phyloP scores from a whole-genome alignment of 345 rosid genomes.

The Theobroma cacao region DNA sequence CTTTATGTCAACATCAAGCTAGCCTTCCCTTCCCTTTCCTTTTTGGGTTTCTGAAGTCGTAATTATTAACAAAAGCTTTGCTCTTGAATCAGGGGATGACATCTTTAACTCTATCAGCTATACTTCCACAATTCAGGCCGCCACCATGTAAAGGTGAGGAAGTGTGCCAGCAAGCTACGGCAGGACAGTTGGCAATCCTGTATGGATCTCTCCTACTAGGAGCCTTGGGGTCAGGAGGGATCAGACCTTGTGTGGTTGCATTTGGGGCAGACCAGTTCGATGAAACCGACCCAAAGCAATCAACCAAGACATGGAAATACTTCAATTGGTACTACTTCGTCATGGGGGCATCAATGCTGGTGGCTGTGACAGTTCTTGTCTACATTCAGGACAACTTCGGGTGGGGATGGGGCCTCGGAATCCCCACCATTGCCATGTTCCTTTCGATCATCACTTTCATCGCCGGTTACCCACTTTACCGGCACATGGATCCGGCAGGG shows the following conservation, averaged over 20 bases:
- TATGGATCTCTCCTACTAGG: conserved; percentile 64
- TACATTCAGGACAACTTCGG: conserved; percentile 64
- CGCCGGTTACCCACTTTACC: conserved; percentile 48
- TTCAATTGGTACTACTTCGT: conserved; percentile 75
- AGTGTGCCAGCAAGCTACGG: conserved; percentile 61
- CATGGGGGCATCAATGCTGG: conserved; percentile 55
- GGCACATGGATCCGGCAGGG: conserved; percentile 65
- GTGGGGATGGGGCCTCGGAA: conserved; percentile 71
- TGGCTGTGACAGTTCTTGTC: conserved; percentile 61
- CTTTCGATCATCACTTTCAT: conserved; percentile 37
- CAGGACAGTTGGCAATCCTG: conserved; percentile 56
- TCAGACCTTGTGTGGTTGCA: conserved; percentile 61
- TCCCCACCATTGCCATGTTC: conserved; percentile 56
- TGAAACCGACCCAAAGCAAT: conserved; percentile 45
- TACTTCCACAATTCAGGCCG: conserved; percentile 67
- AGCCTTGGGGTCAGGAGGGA: conserved; percentile 84
- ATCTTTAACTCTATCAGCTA: conserved; percentile 64
- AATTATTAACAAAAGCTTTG: neutral
- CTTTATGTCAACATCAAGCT: neutral
- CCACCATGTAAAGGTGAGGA: conserved; percentile 59
- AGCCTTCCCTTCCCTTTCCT: neutral
- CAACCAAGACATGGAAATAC: conserved; percentile 50
- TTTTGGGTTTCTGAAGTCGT: neutral
- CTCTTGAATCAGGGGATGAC: conserved; percentile 65
- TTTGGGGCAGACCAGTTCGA: conserved; percentile 72